Evolutionary conservation across 495 filamentous ascomycete species (phyloP), one percentile per base, ranked within the genome.

Genomic region (Xanthoparmelia taractica): DNA sequence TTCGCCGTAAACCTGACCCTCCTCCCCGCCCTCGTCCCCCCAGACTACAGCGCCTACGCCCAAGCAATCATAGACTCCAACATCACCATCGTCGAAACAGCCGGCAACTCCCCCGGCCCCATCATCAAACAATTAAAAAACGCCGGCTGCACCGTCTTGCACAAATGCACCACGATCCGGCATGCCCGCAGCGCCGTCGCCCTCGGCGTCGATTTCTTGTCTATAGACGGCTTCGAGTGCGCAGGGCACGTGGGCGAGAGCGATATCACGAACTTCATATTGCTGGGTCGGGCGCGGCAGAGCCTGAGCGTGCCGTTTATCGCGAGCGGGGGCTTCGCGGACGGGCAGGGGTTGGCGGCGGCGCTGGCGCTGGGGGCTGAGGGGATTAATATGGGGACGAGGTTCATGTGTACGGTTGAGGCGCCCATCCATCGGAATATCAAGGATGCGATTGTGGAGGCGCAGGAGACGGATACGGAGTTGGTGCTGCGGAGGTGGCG

Each of bases 1-100:
- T 98, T 98, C 75, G 94, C 84, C 70, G 93, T 97, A 63, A 98
- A 98, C 80, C 83, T 98, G 67, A 98, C 94, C 38, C 87, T 98
- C 66, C 87, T 98, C 63, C 94, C 94, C 41, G 84, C 94, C 50
- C 78, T 97, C 36, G 84, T 89, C 0, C 91, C 94, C 17, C 94
- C 94, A 0, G 85, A 97, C 81, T 98, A 97, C 73, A 83, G 74
- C 57, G 94, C 90, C 60, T 98, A 96, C 78, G 91, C 94, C 40
- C 89, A 88, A 72, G 89, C 92, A 31, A 87, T 94, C 72, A 92
- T 98, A 65, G 91, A 96, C 64, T 91, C 96, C 75, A 93, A 92
- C 29, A 82, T 98, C 78, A 86, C 84, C 70, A 90, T 98, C 68
- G 94, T 98, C 68, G 94, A 98, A 79, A 98, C 94, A 10, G 94